Evolutionary conservation across 2,329 filamentous ascomycete species (phyloP), one percentile per base, ranked within the genome.

Genomic region (Colletotrichum camelliae): DNA sequence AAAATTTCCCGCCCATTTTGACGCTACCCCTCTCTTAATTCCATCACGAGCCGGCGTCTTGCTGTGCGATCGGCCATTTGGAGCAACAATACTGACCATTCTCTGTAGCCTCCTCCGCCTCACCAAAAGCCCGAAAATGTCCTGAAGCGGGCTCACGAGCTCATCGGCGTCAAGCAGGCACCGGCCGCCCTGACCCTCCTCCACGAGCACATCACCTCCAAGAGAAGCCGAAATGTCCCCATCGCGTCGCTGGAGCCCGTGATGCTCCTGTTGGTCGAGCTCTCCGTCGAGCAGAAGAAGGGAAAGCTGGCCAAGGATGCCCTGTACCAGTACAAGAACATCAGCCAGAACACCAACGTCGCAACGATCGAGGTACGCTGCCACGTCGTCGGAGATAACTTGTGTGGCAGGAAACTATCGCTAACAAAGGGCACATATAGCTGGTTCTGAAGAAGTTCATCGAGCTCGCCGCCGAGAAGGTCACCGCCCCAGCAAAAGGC

Each of bases 291-390:
- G 83, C 93, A 98, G 82, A 96, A 97, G 88, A 99, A 98, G 89
- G 97, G 97, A 81, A 99, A 99, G 88, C 91, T 97, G 77, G 97
- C 96, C 86, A 99, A 99, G 91, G 97, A 99, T 88, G 97, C 97
- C 77, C 91, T 99, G 65, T 99, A 98, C 86, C 97, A 98, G 86
- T 99, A 99, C 92, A 99, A 99, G 91, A 99, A 99, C 87, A 98
- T 98, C 80, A 96, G 96, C 72, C 97, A 99, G 87, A 99, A 99
- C 89, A 98, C 96, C 81, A 98, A 98, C 84, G 96, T 99, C 80
- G 96, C 93, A 81, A 99, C 97, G 77, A 99, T 99, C 85, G 97
- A 98, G 92, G 94, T 95, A 88, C 68, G 72, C 16, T 64, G 24
- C 37, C 33, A 39, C n/a, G 18, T 21, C 15, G 64, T 37, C 62